A percentile compares a stretch with the other conserved stretches of the same genome.
phyloP scores from a whole-genome alignment of 2,329 filamentous ascomycete genomes.

The Orbilia blumenaviensis region DNA sequence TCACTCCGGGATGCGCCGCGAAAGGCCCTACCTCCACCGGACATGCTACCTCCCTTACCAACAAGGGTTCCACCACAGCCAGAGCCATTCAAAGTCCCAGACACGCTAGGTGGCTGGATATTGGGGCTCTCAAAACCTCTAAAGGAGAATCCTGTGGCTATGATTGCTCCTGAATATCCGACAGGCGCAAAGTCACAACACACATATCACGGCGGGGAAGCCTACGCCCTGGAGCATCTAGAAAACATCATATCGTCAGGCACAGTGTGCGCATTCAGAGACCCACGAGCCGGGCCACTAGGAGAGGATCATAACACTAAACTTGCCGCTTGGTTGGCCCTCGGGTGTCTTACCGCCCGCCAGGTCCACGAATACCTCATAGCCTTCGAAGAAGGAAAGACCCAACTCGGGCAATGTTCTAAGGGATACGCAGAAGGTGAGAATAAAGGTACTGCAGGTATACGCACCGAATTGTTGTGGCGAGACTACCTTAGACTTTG shows the following conservation, averaged over 20 bases:
- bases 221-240: constrained; percentile 69
- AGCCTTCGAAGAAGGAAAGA: constrained; percentile 73
- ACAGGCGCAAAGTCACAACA: constrained; percentile 69
- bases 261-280: constrained; percentile 72
- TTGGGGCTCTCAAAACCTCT: constrained; percentile 70
- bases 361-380: constrained; percentile 75
- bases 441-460: constrained; percentile 73
- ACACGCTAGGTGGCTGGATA: constrained; percentile 66
- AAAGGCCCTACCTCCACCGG: constrained; percentile 66
- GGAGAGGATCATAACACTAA: constrained; percentile 79
- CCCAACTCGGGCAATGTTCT: constrained; percentile 58
- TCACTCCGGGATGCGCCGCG: constrained; percentile 74
- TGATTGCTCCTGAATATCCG: constrained; percentile 62
- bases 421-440: constrained; percentile 74
- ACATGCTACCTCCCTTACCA: constrained; percentile 69
- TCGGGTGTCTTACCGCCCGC: constrained; percentile 77
- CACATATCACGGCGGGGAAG: constrained; percentile 75
- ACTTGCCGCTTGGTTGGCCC: constrained; percentile 75
- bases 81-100: constrained; percentile 72
- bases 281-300: constrained; percentile 75
- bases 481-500: constrained; percentile 83
- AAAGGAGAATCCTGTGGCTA: constrained; percentile 63
- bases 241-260: constrained; percentile 70
- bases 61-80: constrained; percentile 68
- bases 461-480: constrained; percentile 80